Percentiles rank a stretch among this genome's conserved stretches.
Evolutionary conservation across 805 yeast genomes (phyloP).

Genomic region (Lipomyces chichibuensis): DNA sequence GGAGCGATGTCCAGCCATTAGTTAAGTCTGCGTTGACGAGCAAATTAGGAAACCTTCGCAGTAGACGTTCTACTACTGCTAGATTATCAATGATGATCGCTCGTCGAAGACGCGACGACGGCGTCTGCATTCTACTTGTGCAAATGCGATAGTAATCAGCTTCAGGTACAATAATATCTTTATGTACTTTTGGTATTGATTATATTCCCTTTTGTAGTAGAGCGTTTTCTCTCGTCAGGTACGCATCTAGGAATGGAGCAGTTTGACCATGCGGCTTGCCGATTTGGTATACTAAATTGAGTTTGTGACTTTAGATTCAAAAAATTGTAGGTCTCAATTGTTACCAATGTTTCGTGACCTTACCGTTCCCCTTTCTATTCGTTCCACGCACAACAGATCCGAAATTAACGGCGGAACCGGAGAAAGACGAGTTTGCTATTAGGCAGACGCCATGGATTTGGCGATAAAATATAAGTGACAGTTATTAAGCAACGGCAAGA

Average conservation of each 20-base stretch:
- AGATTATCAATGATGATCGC: constrained; percentile 68
- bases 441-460: not conserved
- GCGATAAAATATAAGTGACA: not conserved
- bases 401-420: no score
- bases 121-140: constrained; percentile 56
- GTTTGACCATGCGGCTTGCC: not conserved
- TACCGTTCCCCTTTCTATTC: no score
- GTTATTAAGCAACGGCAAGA: constrained; percentile 16
- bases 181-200: not conserved
- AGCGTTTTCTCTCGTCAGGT: not conserved
- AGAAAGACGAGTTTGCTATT: not conserved
- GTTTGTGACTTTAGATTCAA: no score
- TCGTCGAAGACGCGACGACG: constrained; percentile 64
- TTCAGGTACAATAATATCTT: not conserved
- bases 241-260: not conserved
- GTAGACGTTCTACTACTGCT: constrained; percentile 63
- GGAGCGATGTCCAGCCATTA: constrained; percentile 83
- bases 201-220: not conserved
- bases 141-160: not conserved
- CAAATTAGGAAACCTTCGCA: constrained; percentile 69
- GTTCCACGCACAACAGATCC: no score
- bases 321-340: no score
- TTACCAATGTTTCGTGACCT: no score
- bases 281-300: no score
- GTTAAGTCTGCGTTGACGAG: constrained; percentile 62